Evolutionary conservation across 75 land plant species (phyloP).

Genomic region (Picea glauca): DNA sequence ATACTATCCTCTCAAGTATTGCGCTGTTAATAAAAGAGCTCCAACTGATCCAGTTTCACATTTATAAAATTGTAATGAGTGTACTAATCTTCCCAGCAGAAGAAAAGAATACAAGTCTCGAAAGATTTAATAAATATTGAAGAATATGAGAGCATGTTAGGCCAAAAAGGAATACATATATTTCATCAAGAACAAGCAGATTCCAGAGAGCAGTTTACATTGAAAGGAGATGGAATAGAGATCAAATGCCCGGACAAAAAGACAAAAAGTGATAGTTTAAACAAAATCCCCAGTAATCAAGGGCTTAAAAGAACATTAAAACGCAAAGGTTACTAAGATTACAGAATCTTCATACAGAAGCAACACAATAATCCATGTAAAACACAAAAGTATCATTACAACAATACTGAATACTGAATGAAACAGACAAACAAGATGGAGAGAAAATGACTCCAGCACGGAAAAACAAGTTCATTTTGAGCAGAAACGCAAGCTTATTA

Average conservation of each 20-base stretch:
- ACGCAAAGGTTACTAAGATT: not conserved
- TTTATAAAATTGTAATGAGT: not conserved
- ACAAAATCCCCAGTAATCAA: not conserved
- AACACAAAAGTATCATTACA: too few species aligned
- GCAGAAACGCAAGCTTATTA: not conserved
- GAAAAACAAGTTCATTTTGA: not conserved
- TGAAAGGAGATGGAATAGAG: not conserved
- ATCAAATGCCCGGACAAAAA: not conserved
- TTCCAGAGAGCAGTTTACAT: not conserved
- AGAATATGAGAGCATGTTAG: not conserved
- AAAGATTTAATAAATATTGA: not conserved
- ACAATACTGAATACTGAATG: not conserved
- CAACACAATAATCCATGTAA: too few species aligned
- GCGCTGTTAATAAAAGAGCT: too few species aligned
- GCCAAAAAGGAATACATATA: not conserved
- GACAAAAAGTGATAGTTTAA: not conserved
- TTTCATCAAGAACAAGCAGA: not conserved
- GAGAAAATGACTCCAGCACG: not conserved
- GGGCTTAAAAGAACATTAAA: not conserved
- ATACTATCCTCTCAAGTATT: too few species aligned
- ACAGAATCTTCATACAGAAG: too few species aligned
- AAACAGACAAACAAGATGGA: not conserved
- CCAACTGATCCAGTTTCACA: not conserved
- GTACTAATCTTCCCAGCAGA: not conserved
- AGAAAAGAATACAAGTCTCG: not conserved